These are phyloP conservation scores for Rhizoclosmatium globosum DNA, from an alignment of 192 early-diverging fungal species.

Conservation along the genomic window DNA sequence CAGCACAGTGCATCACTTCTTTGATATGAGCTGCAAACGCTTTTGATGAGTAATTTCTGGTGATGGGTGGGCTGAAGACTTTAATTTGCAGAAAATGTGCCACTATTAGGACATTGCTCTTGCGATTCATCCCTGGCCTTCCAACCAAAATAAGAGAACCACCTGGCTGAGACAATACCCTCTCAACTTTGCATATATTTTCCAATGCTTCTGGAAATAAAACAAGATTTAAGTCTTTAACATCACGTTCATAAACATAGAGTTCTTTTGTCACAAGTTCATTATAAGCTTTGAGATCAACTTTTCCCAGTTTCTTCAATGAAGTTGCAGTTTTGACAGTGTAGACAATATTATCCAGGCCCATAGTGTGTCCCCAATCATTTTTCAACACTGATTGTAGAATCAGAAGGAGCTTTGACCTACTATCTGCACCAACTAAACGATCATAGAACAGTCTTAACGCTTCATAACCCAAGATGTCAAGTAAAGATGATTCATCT, in stretches of 20 bases:
- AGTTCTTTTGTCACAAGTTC: conserved; percentile 43
- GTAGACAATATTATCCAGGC: conserved; percentile 34
- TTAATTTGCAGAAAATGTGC: conserved; percentile 54
- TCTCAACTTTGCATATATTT: conserved; percentile 54
- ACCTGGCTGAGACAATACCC: conserved; percentile 55
- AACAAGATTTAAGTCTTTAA: conserved; percentile 49
- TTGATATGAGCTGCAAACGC: conserved; percentile 58
- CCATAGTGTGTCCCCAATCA: conserved; percentile 57
- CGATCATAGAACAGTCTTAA: conserved; percentile 60
- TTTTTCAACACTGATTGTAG: conserved; percentile 43
- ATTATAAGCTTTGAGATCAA: conserved; percentile 40
- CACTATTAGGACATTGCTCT: conserved; percentile 47
- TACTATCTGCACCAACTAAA: conserved; percentile 46
- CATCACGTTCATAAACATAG: conserved; percentile 49
- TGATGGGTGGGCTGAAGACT: conserved; percentile 49
- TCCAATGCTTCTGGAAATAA: conserved; percentile 60
- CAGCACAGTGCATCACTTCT: conserved; percentile 55
- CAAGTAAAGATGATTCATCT: conserved; percentile 53
- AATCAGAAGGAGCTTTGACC: conserved; percentile 50
- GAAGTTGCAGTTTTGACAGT: conserved; percentile 28
- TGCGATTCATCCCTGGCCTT: conserved; percentile 58
- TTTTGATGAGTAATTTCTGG: conserved; percentile 52
- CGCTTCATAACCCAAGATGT: conserved; percentile 57
- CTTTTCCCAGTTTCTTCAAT: conserved; percentile 33
- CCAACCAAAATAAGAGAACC: conserved; percentile 64